Percentiles rank a stretch among this genome's conserved stretches.
These are phyloP conservation scores for Tephrocybe rancida DNA, from an alignment of 768 basidiomycete species.

Conservation along the genomic window DNA sequence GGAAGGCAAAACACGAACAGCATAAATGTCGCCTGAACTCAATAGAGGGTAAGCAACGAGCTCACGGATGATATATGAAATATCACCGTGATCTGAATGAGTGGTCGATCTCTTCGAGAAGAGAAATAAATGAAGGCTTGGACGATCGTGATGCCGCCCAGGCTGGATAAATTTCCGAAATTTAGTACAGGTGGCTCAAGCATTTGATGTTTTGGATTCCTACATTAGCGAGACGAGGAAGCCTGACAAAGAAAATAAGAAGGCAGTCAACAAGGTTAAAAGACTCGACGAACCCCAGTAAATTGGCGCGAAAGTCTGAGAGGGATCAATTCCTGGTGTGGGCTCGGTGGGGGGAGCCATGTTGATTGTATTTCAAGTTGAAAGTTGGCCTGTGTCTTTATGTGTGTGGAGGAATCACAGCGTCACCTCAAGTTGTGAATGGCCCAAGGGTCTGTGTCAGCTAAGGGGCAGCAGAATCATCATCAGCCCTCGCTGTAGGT, in stretches of 20 bases:
- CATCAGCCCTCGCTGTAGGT: too few species aligned
- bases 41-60: not conserved
- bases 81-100: slow-evolving; percentile 30
- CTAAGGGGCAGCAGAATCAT: too few species aligned
- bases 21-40: slow-evolving; percentile 27
- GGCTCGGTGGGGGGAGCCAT: not conserved
- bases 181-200: not conserved
- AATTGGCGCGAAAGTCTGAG: slow-evolving; percentile 27
- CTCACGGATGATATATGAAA: not conserved
- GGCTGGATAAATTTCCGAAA: slow-evolving; percentile 19
- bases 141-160: slow-evolving; percentile 42
- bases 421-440: too few species aligned
- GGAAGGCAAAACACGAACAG: slow-evolving; percentile 20
- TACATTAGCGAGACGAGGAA: slow-evolving; percentile 31
- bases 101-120: slow-evolving; percentile 24
- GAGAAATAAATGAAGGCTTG: slow-evolving; percentile 45
- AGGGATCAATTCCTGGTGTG: slow-evolving; percentile 19
- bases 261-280: not conserved
- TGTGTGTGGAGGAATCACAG: too few species aligned
- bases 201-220: not conserved
- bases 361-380: too few species aligned
- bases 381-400: too few species aligned
- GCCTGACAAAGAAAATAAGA: slow-evolving; percentile 14
- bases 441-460: too few species aligned
- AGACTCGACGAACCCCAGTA: slow-evolving; percentile 28